Base-by-base conservation (phyloP, 176 grass and related monocot species). In the Zoysia japonica region DNA sequence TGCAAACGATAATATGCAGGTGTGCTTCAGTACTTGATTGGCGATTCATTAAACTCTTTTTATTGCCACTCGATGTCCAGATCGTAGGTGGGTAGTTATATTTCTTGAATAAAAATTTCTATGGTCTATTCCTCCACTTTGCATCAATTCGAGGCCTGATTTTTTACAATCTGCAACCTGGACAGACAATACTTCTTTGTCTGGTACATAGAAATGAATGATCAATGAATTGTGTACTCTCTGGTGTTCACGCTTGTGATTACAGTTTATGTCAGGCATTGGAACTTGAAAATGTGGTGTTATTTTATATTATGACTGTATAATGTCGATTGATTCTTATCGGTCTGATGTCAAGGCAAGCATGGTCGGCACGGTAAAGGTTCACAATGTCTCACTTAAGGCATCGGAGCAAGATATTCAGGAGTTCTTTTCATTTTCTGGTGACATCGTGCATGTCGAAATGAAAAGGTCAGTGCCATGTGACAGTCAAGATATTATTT, bases 371-470 rank as follows among this genome's bases (percentile, higher is more conserved):
- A 95, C 87, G 5, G 47, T 95, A 50, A 95, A 91, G 82, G 84
- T 95, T 74, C 90, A 88, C 61, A 89, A 89, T 89, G 89, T 92
- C 65, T 92, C 89, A 37, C 89, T 92, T 45, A 67, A 83, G 68
- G 87, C 87, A 64, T 87, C 89, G 12, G 77, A 95, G 61, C 84
- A 82, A 77, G 84, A 89, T 75, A 82, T 95, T 43, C 89, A 68
- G 51, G 92, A 95, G 78, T 95, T 95, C 63, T 95, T 89, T 67
- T 83, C 78, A 60, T 95, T 92, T 78, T 92, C 89, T 28, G 92
- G 92, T 45, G 75, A 89, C 40, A 95, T 92, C 11, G 1, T 88
- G 74, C 74, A 95, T 87, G 77, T 87, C 14, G 78, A 95, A 80
- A 80, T 92, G 84, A 78, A 89, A 83, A 87, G 87, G 92, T 91